Conservation (phyloP, 176 grass and related monocot species). For the Eremochloa ophiuroides region DNA sequence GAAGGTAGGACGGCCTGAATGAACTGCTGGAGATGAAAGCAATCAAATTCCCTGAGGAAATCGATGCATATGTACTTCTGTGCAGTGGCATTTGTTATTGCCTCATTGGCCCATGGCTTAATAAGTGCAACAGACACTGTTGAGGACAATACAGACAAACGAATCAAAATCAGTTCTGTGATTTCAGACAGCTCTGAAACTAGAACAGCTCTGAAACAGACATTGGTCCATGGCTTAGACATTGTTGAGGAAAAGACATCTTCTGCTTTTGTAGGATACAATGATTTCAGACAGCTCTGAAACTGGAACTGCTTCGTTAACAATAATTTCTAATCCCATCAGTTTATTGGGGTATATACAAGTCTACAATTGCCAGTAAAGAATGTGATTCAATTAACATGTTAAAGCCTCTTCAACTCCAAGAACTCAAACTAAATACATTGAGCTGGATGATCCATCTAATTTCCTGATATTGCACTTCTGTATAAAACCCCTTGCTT, state of each 20-base stretch:
- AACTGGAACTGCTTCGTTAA: not conserved
- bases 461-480: constrained; percentile 39
- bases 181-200: too few relatives aligned
- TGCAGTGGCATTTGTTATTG: not conserved
- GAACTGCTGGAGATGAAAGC: not conserved
- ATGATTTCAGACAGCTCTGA: not conserved
- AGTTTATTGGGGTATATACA: not conserved
- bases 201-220: too few relatives aligned
- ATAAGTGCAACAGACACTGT: not conserved
- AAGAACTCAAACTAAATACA: constrained; percentile 21
- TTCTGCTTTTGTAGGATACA: not conserved
- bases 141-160: not conserved
- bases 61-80: not conserved
- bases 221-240: too few relatives aligned
- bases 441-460: constrained; percentile 44
- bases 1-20: not conserved
- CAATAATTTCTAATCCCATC: not conserved
- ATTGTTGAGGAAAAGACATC: too few relatives aligned
- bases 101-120: not conserved
- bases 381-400: not conserved
- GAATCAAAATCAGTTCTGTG: not conserved
- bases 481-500: constrained; percentile 39
- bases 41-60: not conserved
- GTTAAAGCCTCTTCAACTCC: not conserved
- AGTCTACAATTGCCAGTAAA: not conserved